Percentiles rank a stretch among this genome's conserved stretches.
Conservation (phyloP, 345 rosid genomes). For the Eucalyptus lansdowneana region DNA sequence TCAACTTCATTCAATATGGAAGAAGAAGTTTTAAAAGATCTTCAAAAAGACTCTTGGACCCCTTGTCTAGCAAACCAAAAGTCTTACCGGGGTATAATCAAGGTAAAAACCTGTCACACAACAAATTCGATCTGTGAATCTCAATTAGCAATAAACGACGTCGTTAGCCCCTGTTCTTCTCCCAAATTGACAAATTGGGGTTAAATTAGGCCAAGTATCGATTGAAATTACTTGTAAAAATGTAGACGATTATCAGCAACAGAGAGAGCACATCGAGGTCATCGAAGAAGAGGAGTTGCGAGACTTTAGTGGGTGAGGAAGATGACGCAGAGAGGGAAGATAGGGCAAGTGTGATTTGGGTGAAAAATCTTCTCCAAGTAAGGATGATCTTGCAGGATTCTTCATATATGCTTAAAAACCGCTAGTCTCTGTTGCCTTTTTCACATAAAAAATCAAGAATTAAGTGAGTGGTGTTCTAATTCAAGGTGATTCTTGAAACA, state of each 20-base stretch:
- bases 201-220: neutral
- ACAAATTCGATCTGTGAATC: neutral
- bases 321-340: neutral
- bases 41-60: neutral
- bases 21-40: neutral
- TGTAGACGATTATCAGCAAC: neutral
- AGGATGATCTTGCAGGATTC: neutral
- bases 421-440: too few relatives aligned
- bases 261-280: neutral
- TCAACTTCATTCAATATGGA: neutral
- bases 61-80: neutral
- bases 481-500: neutral
- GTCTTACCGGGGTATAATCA: neutral
- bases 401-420: too few relatives aligned
- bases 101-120: neutral
- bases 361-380: neutral
- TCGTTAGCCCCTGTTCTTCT: neutral
- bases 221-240: neutral
- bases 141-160: neutral
- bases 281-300: neutral
- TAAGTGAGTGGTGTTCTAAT: neutral
- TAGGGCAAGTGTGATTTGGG: neutral
- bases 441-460: neutral
- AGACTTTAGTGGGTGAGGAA: neutral
- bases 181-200: neutral